A percentile compares a stretch with the other conserved stretches of the same genome.
Evolutionary conservation across 225 moss, liverwort and hornwort species (phyloP).

Genomic region (Climacium dendroides): DNA sequence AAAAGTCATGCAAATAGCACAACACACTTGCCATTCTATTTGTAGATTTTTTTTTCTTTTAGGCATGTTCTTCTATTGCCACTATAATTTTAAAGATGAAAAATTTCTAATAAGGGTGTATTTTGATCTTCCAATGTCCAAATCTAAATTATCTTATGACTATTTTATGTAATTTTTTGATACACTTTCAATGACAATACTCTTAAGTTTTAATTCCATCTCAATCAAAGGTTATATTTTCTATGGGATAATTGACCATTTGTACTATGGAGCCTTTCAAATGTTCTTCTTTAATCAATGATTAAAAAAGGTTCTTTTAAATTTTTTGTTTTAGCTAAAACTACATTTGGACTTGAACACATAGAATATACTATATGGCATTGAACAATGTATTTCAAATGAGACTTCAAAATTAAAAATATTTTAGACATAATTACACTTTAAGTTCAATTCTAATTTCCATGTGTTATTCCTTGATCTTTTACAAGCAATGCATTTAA

Average conservation of each 20-base stretch:
- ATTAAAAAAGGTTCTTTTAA: accelerated
- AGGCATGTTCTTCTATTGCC: background rate
- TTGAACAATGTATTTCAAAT: background rate
- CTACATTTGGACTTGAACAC: accelerated
- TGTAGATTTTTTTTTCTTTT: background rate
- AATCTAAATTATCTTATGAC: background rate
- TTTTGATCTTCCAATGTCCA: background rate
- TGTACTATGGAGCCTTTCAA: background rate
- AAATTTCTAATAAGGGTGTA: background rate
- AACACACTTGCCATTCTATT: background rate
- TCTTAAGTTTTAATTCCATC: background rate
- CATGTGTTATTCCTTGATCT: background rate
- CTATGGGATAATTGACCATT: background rate
- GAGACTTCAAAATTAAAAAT: background rate
- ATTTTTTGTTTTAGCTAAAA: background rate
- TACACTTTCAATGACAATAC: background rate
- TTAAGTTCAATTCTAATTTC: background rate
- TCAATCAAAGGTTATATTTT: background rate
- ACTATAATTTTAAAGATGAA: background rate
- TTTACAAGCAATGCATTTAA: too few relatives aligned
- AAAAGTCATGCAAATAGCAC: background rate
- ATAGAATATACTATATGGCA: too few relatives aligned
- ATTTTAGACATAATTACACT: background rate
- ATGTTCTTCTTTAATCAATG: background rate
- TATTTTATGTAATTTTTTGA: background rate